These are phyloP conservation scores for Penicillium tannophilum DNA, from an alignment of 495 filamentous ascomycete species.

Conservation along the genomic window DNA sequence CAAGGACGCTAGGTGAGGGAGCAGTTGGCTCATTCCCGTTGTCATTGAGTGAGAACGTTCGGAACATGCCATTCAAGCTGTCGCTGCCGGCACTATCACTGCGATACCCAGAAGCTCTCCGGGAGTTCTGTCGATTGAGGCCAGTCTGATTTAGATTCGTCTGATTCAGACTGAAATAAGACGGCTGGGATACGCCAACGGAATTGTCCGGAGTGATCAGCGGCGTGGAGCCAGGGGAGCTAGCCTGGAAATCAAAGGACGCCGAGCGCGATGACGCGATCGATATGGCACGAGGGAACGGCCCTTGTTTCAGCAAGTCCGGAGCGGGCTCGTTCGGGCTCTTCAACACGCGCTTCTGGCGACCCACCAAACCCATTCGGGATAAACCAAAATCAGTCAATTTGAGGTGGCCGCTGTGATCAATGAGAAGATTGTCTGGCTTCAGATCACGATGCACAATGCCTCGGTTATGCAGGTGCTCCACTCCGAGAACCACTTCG, in stretches of 20 bases:
- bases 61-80: slow-evolving; percentile 79
- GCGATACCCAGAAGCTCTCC: slow-evolving; percentile 81
- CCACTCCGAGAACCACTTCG: slow-evolving; percentile 91
- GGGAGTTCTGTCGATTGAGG: slow-evolving; percentile 68
- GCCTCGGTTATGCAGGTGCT: slow-evolving; percentile 89
- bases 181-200: slow-evolving; percentile 73
- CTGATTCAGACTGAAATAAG: slow-evolving; percentile 87
- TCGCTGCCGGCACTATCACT: slow-evolving; percentile 93
- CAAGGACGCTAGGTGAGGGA: slow-evolving; percentile 40
- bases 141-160: slow-evolving; percentile 69
- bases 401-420: slow-evolving; percentile 95
- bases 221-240: slow-evolving; percentile 81
- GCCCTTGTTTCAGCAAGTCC: slow-evolving; percentile 88
- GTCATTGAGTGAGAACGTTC: slow-evolving; percentile 80
- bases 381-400: slow-evolving; percentile 97
- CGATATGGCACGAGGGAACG: slow-evolving; percentile 82
- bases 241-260: slow-evolving; percentile 86
- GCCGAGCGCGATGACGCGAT: slow-evolving; percentile 93
- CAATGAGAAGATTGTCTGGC: slow-evolving; percentile 95
- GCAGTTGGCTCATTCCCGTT: slow-evolving; percentile 30
- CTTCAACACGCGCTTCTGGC: slow-evolving; percentile 89
- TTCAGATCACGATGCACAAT: slow-evolving; percentile 98
- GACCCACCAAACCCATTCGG: slow-evolving; percentile 93
- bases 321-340: slow-evolving; percentile 79
- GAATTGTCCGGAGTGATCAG: slow-evolving; percentile 80